Evolutionary conservation across 1,284 basidiomycete species (phyloP), one percentile per base, ranked within the genome.

Genomic region (Cronartium quercuum): DNA sequence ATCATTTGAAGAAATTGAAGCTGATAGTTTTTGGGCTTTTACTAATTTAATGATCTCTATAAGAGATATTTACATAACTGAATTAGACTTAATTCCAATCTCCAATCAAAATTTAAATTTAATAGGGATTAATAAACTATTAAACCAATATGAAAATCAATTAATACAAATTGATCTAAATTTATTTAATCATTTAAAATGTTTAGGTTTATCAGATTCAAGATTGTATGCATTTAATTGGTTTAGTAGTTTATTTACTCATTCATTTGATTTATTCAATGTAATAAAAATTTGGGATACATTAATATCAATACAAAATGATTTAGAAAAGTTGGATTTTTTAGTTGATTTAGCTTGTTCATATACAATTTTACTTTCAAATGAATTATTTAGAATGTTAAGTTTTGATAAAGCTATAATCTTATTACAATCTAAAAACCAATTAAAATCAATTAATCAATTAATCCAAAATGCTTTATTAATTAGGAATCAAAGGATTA

Each of bases 21-120:
- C 60, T 18, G 60, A 62, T 62, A 34, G 24, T 12, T 62, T 62
- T n/a, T 62, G 60, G 60, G 60, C 60, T 34, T 62, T 62, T 62
- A 62, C 60, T 34, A 38, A 21, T 62, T 34, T 62, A 18, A 12
- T 62, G 37, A 29, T 34, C 9, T 29, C 29, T 18, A 18, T 62
- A 18, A 21, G 60, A 6, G 60, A 62, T 18, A 29, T 29, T 29
- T 29, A 29, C 2, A 29, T 29, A 29, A 29, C 29, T 29, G 29
- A 29, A 29, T 29, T 29, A 29, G 29, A 29, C 2, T 29, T 2
- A 29, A 29, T 29, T 29, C 29, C 29, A 29, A 29, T 29, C 29
- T 29, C 29, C 29, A 29, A 29, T 29, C 29, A 29, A 29, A 29
- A 29, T 29, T 29, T 29, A 29, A 29, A 29, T 29, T 29, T 29